These are phyloP conservation scores for Hypoxylon sp. DNA, from an alignment of 2,329 filamentous ascomycete genomes.

Conservation along the genomic window DNA sequence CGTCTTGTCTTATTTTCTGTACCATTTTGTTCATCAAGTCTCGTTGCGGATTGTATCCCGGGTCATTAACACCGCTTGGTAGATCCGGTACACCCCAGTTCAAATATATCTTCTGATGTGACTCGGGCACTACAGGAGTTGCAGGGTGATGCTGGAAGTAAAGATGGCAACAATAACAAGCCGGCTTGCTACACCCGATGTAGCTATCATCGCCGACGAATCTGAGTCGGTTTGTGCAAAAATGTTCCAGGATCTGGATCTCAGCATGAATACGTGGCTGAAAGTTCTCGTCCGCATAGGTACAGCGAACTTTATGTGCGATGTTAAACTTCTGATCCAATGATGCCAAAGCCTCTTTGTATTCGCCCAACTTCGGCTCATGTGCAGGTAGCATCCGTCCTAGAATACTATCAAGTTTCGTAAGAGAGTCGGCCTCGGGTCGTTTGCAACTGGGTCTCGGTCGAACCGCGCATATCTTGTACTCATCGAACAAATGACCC, in stretches of 20 bases:
- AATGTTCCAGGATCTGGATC: conserved; percentile 64
- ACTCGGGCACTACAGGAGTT: conserved; percentile 52
- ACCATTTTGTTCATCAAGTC: conserved; percentile 49
- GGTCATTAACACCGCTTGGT: conserved; percentile 28
- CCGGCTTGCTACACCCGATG: conserved; percentile 66
- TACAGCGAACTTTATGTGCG: conserved; percentile 44
- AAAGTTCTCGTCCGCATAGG: conserved; percentile 50
- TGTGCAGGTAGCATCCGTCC: conserved; percentile 51
- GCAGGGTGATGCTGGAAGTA: conserved; percentile 61
- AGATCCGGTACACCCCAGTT: conserved; percentile 58
- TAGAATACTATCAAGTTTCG: conserved; percentile 53
- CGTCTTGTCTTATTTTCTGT: conserved; percentile 46
- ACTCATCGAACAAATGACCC: conserved; percentile 53
- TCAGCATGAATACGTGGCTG: conserved; percentile 61
- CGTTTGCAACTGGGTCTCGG: conserved; percentile 6
- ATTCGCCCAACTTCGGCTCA: conserved; percentile 30
- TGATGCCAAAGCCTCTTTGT: conserved; percentile 35
- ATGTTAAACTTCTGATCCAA: conserved; percentile 53
- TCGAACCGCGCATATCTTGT: conserved; percentile 48
- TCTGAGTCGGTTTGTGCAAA: conserved; percentile 52
- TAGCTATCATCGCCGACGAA: conserved; percentile 61
- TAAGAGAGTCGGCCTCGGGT: conserved; percentile 51
- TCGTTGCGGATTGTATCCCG: conserved; percentile 40
- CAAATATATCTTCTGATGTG: conserved; percentile 59
- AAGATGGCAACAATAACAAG: conserved; percentile 65